phyloP scores from a whole-genome alignment of 2,329 filamentous ascomycete species.

The Fusarium abutilonis region DNA sequence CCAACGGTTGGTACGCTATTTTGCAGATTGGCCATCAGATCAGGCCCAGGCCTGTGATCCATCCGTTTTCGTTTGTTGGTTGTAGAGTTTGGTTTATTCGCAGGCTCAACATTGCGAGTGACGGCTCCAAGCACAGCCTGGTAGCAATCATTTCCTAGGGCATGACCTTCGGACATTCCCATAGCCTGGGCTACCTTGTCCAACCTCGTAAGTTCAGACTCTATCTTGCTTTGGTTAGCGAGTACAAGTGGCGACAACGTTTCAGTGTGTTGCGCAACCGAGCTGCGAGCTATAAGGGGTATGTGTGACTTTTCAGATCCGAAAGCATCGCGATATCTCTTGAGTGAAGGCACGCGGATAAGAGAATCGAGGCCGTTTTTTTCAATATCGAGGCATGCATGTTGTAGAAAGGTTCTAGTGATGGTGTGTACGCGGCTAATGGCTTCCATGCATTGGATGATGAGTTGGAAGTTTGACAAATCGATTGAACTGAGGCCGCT shows the following conservation, averaged over 20 bases:
- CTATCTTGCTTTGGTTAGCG: constrained; percentile 4
- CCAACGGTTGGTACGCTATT: not conserved
- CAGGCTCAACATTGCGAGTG: constrained; percentile 44
- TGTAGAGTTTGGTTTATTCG: constrained; percentile 19
- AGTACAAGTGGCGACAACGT: constrained; percentile 53
- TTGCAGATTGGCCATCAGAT: constrained; percentile 8
- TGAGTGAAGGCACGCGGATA: constrained; percentile 51
- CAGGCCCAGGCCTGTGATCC: constrained; percentile 43
- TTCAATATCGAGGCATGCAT: constrained; percentile 84
- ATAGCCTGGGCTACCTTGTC: constrained; percentile 1
- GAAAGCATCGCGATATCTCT: constrained; percentile 47
- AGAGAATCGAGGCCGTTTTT: constrained; percentile 54
- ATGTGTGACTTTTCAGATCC: constrained; percentile 52
- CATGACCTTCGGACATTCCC: not conserved
- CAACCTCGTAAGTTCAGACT: constrained; percentile 18
- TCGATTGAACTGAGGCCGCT: constrained; percentile 63
- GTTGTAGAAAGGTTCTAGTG: constrained; percentile 84
- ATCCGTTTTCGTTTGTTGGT: constrained; percentile 50
- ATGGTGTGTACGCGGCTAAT: constrained; percentile 78
- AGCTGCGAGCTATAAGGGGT: constrained; percentile 59
- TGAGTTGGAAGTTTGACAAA: constrained; percentile 71
- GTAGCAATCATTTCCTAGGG: constrained; percentile 45
- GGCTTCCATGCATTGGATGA: constrained; percentile 80
- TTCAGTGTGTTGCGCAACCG: constrained; percentile 54
- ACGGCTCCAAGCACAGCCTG: constrained; percentile 49